Evolutionary conservation across 2,329 filamentous ascomycete species (phyloP), one percentile per base, ranked within the genome.

Genomic region (Botrytis hyacinthi): DNA sequence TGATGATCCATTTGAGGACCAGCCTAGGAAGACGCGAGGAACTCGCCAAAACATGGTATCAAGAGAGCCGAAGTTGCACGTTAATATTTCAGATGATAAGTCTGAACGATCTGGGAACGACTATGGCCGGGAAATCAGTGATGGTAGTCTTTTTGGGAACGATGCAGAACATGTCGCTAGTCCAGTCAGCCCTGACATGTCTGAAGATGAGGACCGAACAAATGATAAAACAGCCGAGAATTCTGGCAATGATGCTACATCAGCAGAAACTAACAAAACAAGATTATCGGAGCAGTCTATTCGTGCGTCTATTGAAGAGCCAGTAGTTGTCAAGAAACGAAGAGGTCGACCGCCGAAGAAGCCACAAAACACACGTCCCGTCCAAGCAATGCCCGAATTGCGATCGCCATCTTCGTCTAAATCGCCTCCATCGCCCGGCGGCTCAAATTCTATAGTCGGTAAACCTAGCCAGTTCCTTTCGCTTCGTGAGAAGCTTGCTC

Each of bases 401-500:
- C 73, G 71, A 68, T 68, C 71, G 14, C 71, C 42, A 59, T 68
- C 71, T 40, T 60, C 51, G 32, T 72, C 71, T 48, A 46, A 72
- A 48, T 72, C 62, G 2, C 68, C 69, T 46, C 48, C 73, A 44
- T 48, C 72, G 18, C 32, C 66, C 29, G 44, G 67, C 26, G 18
- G 40, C 18, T 62, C 65, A 20, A 62, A 12, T n/a, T 37, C 46
- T 22, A 37, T 60, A 18, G 35, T 62, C 32, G 65, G 35, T 42
- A 18, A 32, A 44, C 65, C 63, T 16, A 48, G 63, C 59, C 35
- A 77, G 44, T 69, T 79, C 37, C 74, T 80, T 48, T 80, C 79
- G 6, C 67, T 80, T 51, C 78, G 75, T 61, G 79, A 81, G 70
- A 80, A 76, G 71, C 75, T 80, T 54, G 77, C 78, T 59, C 63